Evolutionary conservation across 371 early-diverging fungal species (phyloP), one percentile per base, ranked within the genome.

Genomic region (Mortierella sp.): DNA sequence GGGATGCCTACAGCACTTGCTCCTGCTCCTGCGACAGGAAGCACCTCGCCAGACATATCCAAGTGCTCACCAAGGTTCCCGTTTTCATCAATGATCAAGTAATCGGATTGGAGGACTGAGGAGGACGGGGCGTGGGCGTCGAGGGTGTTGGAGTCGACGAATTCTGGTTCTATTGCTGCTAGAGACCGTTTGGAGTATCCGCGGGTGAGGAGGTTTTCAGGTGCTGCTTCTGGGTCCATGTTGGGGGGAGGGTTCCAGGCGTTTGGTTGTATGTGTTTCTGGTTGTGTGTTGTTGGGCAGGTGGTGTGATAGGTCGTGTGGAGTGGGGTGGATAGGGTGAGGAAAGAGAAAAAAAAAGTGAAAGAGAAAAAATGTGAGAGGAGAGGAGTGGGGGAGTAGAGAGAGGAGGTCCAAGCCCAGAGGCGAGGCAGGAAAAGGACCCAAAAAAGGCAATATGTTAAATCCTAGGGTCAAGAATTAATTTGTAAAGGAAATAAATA

Each of bases 101-200:
- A 68, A 74, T 77, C 79, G 4, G 81, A 75, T 38, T 78, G 79
- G 18, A 83, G 79, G 32, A 83, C 76, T 18, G 80, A 80, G 60
- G 81, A 80, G 24, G 75, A 72, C 4, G 85, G 87, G 4, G 83
- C 87, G 72, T 75, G 70, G 18, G 65, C 87, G 74, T 84, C 80
- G 71, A 75, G 73, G 46, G 83, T 83, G 65, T 83, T 81, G 73
- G 38, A 79, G 65, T 88, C 87, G 38, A 78, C 78, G 48, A 80
- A 80, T 35, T 83, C 88, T 38, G 82, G 16, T 58, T 75, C 87
- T 5, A 75, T 56, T 3, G 81, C 81, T 12, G 83, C 80, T n/a
- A 76, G 70, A 70, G 81, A 78, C 5, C 81, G 81, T 49, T 79
- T 81, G 4, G 54, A 14, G 27, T 72, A 77, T 27, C 68, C 74